phyloP scores from a whole-genome alignment of 257 asterid species.

The Haberlea rhodopensis region DNA sequence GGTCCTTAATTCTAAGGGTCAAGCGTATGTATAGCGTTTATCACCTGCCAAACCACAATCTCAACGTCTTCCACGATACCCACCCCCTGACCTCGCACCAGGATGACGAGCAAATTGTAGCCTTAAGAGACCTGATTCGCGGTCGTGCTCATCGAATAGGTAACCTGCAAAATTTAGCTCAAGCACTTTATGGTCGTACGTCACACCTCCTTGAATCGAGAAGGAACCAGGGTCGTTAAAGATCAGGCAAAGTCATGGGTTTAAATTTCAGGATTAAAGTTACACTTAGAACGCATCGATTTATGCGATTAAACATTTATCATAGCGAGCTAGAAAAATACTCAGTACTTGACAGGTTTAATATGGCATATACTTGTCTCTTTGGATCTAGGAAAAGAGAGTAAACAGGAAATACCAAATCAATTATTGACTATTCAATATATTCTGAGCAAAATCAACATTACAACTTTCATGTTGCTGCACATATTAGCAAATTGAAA shows the following conservation, averaged over 20 bases:
- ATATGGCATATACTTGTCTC: background rate
- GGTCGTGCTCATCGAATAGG: conserved; percentile 58
- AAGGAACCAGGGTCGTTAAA: background rate
- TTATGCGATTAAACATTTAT: background rate
- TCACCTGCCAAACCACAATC: conserved; percentile 56
- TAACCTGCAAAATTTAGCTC: conserved; percentile 72
- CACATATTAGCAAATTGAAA: background rate
- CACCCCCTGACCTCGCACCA: conserved; percentile 66
- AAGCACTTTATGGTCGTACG: conserved; percentile 34
- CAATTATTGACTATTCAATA: background rate
- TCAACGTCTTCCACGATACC: conserved; percentile 49
- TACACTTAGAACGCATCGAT: background rate
- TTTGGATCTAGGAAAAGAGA: background rate
- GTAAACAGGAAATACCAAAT: background rate
- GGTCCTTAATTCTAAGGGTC: conserved; percentile 33
- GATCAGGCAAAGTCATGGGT: background rate
- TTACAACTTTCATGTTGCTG: background rate
- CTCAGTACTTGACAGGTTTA: no score
- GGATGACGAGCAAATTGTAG: conserved; percentile 64
- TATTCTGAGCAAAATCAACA: background rate
- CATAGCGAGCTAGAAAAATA: background rate
- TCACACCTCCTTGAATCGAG: background rate
- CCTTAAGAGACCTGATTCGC: conserved; percentile 45
- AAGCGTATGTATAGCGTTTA: conserved; percentile 41
- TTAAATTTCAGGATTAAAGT: background rate